Evolutionary conservation across 108 stramenopile species (phyloP).

Genomic region (Pseudonitzschia multistriata): DNA sequence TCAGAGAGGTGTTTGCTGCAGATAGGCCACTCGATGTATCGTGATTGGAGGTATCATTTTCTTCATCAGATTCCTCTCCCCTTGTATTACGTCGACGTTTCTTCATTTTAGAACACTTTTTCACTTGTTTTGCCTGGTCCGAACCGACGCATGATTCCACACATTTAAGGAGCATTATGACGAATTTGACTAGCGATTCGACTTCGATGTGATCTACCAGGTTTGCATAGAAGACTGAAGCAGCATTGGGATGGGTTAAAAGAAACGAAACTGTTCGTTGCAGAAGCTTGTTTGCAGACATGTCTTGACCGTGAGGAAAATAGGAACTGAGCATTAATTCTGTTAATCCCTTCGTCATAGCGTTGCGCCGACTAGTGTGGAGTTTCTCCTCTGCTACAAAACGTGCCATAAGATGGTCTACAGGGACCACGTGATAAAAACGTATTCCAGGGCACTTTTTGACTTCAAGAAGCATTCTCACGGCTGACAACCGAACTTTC

Average conservation of each 20-base stretch:
- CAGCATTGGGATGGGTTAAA: constrained; percentile 68
- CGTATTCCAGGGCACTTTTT: constrained; percentile 80
- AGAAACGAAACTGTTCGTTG: constrained; percentile 78
- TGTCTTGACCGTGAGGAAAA: constrained; percentile 77
- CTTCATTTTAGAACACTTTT: constrained; percentile 1
- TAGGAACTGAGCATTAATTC: constrained; percentile 87
- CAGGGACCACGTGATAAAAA: constrained; percentile 93
- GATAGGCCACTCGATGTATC: constrained; percentile 17
- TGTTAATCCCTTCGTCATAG: constrained; percentile 66
- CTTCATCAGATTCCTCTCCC: constrained; percentile 29
- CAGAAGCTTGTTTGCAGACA: constrained; percentile 68
- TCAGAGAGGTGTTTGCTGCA: constrained; percentile 46
- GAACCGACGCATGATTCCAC: constrained; percentile 44
- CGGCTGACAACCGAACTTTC: constrained; percentile 82
- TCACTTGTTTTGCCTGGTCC: constrained; percentile 34
- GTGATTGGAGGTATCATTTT: constrained; percentile 7
- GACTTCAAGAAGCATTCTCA: constrained; percentile 76
- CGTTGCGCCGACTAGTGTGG: constrained; percentile 45
- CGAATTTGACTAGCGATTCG: constrained; percentile 76
- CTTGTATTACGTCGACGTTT: constrained; percentile 22
- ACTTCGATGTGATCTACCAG: constrained; percentile 59
- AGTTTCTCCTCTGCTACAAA: constrained; percentile 64
- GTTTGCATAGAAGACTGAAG: constrained; percentile 83
- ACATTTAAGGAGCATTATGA: constrained; percentile 77
- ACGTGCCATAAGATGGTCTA: constrained; percentile 78